These are phyloP conservation scores for Tanozyma kutaoensis DNA, from an alignment of 805 yeast genomes.

Conservation along the genomic window DNA sequence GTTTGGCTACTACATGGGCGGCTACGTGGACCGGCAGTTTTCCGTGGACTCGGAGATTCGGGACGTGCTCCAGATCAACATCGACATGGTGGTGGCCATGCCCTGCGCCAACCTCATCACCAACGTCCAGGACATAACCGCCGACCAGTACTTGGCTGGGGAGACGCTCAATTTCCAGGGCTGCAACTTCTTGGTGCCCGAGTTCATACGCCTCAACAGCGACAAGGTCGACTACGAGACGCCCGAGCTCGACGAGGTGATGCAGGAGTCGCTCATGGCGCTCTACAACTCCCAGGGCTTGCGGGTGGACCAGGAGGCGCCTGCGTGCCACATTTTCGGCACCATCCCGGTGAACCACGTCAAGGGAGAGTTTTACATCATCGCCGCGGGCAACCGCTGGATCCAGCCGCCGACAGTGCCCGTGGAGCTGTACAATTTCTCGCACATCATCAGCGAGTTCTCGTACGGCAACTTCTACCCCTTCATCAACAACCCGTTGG, in stretches of 20 bases:
- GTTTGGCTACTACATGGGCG: conserved; percentile 75
- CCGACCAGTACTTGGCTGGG: conserved; percentile 66
- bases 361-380: conserved; percentile 72
- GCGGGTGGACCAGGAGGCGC: conserved; percentile 37
- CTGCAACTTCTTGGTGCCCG: conserved; percentile 36
- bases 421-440: conserved; percentile 47
- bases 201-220: conserved; percentile 4
- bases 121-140: conserved; percentile 63
- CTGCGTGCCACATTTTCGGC: conserved; percentile 83
- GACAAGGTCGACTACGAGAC: conserved; percentile 33
- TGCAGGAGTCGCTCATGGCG: conserved; percentile 55
- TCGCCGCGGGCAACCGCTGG: conserved; percentile 46
- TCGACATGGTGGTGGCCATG: conserved; percentile 72
- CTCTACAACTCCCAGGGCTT: conserved; percentile 37
- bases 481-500: conserved; percentile 76
- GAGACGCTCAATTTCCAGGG: conserved; percentile 68
- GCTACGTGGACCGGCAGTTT: conserved; percentile 66
- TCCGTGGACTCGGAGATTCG: conserved; percentile 51
- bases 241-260: conserved; percentile 54
- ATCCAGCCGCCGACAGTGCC: conserved; percentile 14
- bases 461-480: conserved; percentile 91
- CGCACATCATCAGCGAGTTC: conserved; percentile 76
- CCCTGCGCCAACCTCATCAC: conserved; percentile 71
- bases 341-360: conserved; percentile 76
- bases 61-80: conserved; percentile 50